Conservation (phyloP, 2,329 filamentous ascomycete species). For the Zymoseptoria crescenta region DNA sequence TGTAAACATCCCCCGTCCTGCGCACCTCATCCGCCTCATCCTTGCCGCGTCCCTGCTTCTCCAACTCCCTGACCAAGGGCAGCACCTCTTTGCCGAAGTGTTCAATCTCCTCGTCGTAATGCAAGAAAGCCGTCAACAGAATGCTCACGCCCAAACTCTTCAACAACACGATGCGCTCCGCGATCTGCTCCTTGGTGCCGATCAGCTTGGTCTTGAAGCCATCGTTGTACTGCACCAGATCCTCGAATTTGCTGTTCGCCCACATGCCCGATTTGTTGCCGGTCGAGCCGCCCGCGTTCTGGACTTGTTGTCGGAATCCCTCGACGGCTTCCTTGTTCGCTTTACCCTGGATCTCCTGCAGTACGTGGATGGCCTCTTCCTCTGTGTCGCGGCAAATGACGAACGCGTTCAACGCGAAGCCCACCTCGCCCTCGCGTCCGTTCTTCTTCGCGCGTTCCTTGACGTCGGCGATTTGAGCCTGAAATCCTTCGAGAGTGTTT, state of each 20-base stretch:
- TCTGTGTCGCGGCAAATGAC: constrained; percentile 45
- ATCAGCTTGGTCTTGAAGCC: constrained; percentile 50
- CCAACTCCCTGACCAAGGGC: constrained; percentile 41
- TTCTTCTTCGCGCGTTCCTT: constrained; percentile 39
- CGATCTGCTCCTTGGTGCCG: constrained; percentile 46
- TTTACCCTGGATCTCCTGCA: constrained; percentile 48
- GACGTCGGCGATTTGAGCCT: constrained; percentile 44
- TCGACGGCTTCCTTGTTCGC: constrained; percentile 45
- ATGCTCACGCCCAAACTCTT: constrained; percentile 41
- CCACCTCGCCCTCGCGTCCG: constrained; percentile 38
- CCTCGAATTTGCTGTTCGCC: constrained; percentile 45
- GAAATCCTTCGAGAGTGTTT: constrained; percentile 48
- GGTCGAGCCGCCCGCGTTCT: constrained; percentile 44
- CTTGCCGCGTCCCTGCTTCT: constrained; percentile 42
- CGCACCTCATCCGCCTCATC: constrained; percentile 41
- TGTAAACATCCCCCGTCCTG: constrained; percentile 43
- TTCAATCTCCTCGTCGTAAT: constrained; percentile 48
- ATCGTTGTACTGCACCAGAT: constrained; percentile 49
- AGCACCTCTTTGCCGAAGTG: constrained; percentile 42
- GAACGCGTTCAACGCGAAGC: constrained; percentile 46
- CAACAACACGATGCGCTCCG: constrained; percentile 42
- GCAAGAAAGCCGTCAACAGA: constrained; percentile 42
- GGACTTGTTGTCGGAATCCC: constrained; percentile 43
- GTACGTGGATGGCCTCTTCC: constrained; percentile 42
- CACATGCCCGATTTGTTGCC: constrained; percentile 46